Conservation (phyloP, 441 rosid species). For the Bocquillonia castaneifolia region DNA sequence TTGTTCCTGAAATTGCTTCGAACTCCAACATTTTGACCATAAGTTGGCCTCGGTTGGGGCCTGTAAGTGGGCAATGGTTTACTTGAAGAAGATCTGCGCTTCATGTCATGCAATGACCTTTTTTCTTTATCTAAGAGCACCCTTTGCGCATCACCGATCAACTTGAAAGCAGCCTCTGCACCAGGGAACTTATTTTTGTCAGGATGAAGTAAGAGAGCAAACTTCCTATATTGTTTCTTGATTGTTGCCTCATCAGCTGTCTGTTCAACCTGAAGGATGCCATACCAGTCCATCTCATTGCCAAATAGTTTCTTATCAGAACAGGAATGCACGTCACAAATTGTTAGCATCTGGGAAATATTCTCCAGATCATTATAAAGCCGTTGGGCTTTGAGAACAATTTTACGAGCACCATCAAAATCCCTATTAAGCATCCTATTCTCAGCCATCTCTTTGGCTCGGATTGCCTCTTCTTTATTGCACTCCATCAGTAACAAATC, state of each 20-base stretch:
- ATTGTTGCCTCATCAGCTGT: conserved; percentile 63
- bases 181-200: conserved; percentile 92
- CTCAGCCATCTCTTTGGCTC: conserved; percentile 69
- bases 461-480: conserved; percentile 85
- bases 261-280: conserved; percentile 62
- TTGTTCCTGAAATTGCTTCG: conserved; percentile 25
- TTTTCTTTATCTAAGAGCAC: conserved; percentile 61
- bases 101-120: conserved; percentile 58
- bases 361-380: conserved; percentile 59
- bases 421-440: conserved; percentile 51
- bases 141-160: conserved; percentile 78
- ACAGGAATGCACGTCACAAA: conserved; percentile 84
- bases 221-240: conserved; percentile 81
- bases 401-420: conserved; percentile 57
- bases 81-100: conserved; percentile 30
- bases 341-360: conserved; percentile 58
- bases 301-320: conserved; percentile 52
- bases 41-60: conserved; percentile 33
- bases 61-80: conserved; percentile 42
- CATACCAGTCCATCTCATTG: conserved; percentile 82
- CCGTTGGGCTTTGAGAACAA: conserved; percentile 61
- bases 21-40: conserved; percentile 23
- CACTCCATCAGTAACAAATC: conserved; percentile 48
- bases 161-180: conserved; percentile 90
- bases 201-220: conserved; percentile 85